Evolutionary conservation across 768 basidiomycete species (phyloP), one percentile per base, ranked within the genome.

Genomic region (Leccinum aurantiacum): DNA sequence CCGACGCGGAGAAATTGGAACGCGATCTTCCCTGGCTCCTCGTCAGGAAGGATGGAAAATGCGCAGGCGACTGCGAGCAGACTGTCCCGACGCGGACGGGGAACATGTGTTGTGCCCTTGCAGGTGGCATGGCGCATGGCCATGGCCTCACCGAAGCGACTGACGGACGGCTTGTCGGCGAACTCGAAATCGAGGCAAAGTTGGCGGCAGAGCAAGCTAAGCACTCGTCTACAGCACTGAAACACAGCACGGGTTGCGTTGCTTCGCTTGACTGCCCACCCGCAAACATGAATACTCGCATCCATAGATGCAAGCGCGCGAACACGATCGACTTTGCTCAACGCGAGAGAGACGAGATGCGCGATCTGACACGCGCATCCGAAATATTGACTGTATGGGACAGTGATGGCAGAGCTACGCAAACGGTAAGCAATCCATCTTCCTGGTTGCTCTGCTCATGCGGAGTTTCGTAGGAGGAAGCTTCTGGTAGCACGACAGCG

Each of bases 261-360:
- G 10, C 47, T 17, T 47, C 54, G 8, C 38, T 37, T 13, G 57
- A 51, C 29, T 49, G 9, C 41, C 41, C 22, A 4, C 53, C 61
- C 13, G 13, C 9, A 19, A 60, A 54, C 11, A 25, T 56, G 49
- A 67, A 60, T 33, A 52, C 62, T 10, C 66, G 64, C 13, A 60
- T 71, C 44, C 71, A 71, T 22, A 63, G 70, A 51, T 71, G 70
- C 54, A 69, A 68, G 64, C 60, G 62, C 37, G 75, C 76, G 4
- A 89, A 90, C 69, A 89, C 88, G 31, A 82, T 93, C 69, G 84
- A 92, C 70, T 93, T 95, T 72, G 86, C 90, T 14, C 82, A 86
- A 67, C 80, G 91, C 35, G 93, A 96, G 76, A 85, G 85, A 73
- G 90, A 92, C 61, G 94, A 95, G 77, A 95, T 95, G 91, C 79